Evolutionary conservation across 2,329 filamentous ascomycete species (phyloP).

Genomic region (Bipolaris sorokiniana): DNA sequence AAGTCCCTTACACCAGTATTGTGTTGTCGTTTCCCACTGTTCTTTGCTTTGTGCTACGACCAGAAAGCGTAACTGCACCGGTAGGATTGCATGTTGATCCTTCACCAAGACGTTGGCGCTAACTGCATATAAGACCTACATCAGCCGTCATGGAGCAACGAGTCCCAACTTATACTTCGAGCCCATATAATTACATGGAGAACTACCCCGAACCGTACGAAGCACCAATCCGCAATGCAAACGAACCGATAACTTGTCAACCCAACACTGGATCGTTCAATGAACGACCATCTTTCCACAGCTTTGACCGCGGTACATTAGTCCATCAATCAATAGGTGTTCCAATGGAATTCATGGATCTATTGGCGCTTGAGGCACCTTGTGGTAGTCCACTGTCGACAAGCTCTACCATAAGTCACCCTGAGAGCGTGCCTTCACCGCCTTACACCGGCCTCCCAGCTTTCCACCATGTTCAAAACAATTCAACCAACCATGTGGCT

Average conservation of each 20-base stretch:
- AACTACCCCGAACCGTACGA: constrained; percentile 7
- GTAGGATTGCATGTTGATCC: neutral
- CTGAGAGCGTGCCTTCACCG: constrained; percentile 22
- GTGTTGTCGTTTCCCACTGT: too few relatives aligned
- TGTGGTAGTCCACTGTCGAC: constrained; percentile 23
- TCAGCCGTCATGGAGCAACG: constrained; percentile 16
- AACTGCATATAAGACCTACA: constrained; percentile 3
- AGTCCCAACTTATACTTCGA: constrained; percentile 15
- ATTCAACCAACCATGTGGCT: neutral
- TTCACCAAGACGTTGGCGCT: neutral
- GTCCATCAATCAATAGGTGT: constrained; percentile 7
- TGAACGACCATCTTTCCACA: constrained; percentile 6
- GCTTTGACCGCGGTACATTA: constrained; percentile 4
- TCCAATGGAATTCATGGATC: constrained; percentile 14
- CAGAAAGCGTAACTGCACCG: neutral
- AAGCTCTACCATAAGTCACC: constrained; percentile 17
- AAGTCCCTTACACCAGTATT: neutral
- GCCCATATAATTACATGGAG: constrained; percentile 14
- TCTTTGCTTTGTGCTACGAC: too few relatives aligned
- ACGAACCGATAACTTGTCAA: constrained; percentile 6
- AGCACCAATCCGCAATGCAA: constrained; percentile 2
- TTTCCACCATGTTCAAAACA: neutral
- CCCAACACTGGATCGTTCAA: constrained; percentile 14
- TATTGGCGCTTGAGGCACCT: constrained; percentile 21
- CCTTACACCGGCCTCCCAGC: constrained; percentile 3